These are phyloP conservation scores for Globisporangium abappressorium DNA, from an alignment of 352 stramenopile genomes.

Conservation along the genomic window DNA sequence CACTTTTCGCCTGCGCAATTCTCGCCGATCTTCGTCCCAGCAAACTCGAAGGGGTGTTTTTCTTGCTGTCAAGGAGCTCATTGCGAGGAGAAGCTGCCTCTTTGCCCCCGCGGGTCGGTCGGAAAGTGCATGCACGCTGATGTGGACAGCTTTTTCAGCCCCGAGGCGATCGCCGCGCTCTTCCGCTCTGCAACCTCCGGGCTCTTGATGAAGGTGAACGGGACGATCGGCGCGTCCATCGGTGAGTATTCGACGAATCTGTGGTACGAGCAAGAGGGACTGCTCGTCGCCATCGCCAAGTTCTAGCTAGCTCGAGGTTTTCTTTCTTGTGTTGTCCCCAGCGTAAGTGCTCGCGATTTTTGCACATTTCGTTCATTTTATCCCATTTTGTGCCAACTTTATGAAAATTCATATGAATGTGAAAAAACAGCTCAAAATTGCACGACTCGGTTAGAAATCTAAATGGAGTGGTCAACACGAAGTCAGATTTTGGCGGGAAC, in stretches of 20 bases:
- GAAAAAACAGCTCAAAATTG: not conserved
- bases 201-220: constrained; percentile 79
- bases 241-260: constrained; percentile 60
- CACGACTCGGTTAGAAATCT: not conserved
- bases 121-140: constrained; percentile 67
- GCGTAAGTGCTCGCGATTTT: not conserved
- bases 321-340: not conserved
- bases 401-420: not conserved
- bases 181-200: constrained; percentile 69
- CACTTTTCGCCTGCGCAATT: constrained; percentile 65
- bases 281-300: constrained; percentile 71
- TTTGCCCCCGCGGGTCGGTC: constrained; percentile 54
- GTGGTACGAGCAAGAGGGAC: constrained; percentile 68
- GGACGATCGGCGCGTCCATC: constrained; percentile 67
- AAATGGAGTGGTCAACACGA: not conserved
- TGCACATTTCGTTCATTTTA: constrained; percentile 2
- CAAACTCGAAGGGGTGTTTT: constrained; percentile 62
- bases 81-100: constrained; percentile 45
- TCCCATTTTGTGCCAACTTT: not conserved
- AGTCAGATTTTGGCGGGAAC: constrained; percentile 3
- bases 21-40: constrained; percentile 67
- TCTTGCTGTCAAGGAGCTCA: constrained; percentile 70
- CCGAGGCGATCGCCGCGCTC: constrained; percentile 72
- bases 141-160: constrained; percentile 65
- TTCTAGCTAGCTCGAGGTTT: not conserved